phyloP scores from a whole-genome alignment of 2,329 filamentous ascomycete genomes.

The Paradendryphiella salina region DNA sequence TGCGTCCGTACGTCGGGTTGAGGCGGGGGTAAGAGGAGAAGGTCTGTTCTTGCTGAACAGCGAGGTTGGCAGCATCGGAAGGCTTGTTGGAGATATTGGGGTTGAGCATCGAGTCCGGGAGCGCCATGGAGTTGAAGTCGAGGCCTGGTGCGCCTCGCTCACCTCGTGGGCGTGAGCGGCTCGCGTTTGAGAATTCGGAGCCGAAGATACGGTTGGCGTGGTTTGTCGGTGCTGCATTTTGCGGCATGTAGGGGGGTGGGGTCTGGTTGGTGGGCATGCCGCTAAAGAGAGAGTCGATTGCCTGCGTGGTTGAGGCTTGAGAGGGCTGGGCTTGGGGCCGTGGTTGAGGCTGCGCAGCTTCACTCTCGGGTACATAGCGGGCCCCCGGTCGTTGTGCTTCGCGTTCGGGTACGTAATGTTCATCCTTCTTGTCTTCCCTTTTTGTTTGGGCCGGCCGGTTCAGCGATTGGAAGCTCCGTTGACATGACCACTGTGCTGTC shows the following conservation, averaged over 20 bases:
- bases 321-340: constrained; percentile 3
- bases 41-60: constrained; percentile 24
- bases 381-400: constrained; percentile 1
- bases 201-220: constrained; percentile 23
- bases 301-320: constrained; percentile 14
- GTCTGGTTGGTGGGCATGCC: constrained; percentile 10
- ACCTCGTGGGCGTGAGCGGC: not conserved
- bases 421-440: constrained; percentile 8
- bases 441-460: constrained; percentile 17
- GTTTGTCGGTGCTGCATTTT: not conserved
- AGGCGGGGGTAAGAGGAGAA: constrained; percentile 40
- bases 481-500: constrained; percentile 22
- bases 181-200: constrained; percentile 17
- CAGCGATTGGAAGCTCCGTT: constrained; percentile 15
- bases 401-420: not conserved
- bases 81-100: constrained; percentile 26
- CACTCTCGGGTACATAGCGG: constrained; percentile 1
- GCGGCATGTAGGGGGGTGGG: constrained; percentile 2
- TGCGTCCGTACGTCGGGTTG: constrained; percentile 48
- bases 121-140: constrained; percentile 28
- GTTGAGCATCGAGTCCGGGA: constrained; percentile 16
- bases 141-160: constrained; percentile 8
- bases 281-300: constrained; percentile 34
- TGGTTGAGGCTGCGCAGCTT: constrained; percentile 1
- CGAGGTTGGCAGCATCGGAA: constrained; percentile 15